phyloP scores from a whole-genome alignment of 345 rosid species.

The Sisymbrium altissimum region DNA sequence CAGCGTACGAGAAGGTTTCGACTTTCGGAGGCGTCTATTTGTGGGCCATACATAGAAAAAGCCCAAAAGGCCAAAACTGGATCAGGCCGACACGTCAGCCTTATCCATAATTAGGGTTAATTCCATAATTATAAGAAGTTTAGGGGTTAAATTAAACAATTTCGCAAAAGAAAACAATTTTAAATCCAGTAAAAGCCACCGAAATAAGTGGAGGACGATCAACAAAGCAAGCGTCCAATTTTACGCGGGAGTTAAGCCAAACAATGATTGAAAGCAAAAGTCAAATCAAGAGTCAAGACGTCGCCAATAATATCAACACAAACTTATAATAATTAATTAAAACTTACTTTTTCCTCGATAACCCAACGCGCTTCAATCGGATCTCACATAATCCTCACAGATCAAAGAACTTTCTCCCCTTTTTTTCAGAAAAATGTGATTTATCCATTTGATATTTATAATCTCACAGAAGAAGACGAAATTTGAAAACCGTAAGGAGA shows the following conservation, averaged over 20 bases:
- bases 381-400: conserved; percentile 26
- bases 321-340: not conserved
- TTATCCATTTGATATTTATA: not conserved
- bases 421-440: conserved; percentile 36
- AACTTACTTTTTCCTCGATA: conserved; percentile 1
- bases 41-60: not conserved
- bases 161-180: not conserved
- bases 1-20: no score
- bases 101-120: not conserved
- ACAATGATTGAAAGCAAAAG: conserved; percentile 29
- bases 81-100: conserved; percentile 16
- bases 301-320: conserved; percentile 11
- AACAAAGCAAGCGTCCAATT: conserved; percentile 10
- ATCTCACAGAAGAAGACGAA: conserved; percentile 9
- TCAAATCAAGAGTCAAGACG: conserved; percentile 28
- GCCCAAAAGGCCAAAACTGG: conserved; percentile 17
- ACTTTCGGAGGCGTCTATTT: not conserved
- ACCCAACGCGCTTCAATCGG: conserved; percentile 10
- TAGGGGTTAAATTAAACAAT: not conserved
- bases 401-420: not conserved
- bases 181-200: conserved; percentile 4
- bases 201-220: conserved; percentile 9
- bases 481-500: not conserved
- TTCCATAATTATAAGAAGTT: not conserved
- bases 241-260: conserved; percentile 27